Percentiles rank a stretch among this genome's conserved stretches.
Conservation (phyloP, 2,329 filamentous ascomycete species). For the Samsoniella hepiali region DNA sequence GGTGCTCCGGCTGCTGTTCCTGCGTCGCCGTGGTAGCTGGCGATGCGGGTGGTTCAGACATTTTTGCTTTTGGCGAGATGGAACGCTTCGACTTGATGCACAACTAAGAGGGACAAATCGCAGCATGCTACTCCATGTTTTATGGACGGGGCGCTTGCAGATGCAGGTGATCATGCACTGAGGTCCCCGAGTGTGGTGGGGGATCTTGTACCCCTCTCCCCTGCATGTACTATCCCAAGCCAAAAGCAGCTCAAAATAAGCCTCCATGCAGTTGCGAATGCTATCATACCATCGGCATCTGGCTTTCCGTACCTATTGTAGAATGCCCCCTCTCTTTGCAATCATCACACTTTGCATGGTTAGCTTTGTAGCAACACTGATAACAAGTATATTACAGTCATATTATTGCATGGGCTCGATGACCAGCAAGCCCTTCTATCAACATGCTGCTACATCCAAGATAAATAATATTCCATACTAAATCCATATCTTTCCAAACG, state of each 20-base stretch:
- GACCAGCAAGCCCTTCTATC: not conserved
- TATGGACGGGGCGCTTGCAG: not conserved
- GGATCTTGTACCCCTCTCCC: slow-evolving; percentile 2
- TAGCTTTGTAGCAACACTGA: not conserved
- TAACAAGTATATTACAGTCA: slow-evolving; percentile 2
- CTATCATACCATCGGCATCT: not conserved
- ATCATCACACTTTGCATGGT: too few relatives aligned
- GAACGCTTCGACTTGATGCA: not conserved
- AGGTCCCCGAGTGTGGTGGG: slow-evolving; percentile 12
- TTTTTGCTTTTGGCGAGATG: not conserved
- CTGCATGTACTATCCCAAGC: not conserved
- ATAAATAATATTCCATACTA: not conserved
- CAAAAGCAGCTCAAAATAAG: not conserved
- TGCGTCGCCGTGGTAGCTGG: not conserved
- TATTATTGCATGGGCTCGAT: not conserved
- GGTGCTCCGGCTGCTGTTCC: not conserved
- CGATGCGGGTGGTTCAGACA: slow-evolving; percentile 2
- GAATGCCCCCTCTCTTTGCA: not conserved
- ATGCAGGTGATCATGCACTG: slow-evolving; percentile 14
- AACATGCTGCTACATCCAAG: slow-evolving; percentile 10
- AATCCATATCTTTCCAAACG: slow-evolving; percentile 11
- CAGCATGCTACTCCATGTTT: not conserved
- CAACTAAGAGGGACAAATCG: not conserved
- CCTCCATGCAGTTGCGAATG: not conserved
- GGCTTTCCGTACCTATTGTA: too few relatives aligned